Evolutionary conservation across 2,329 filamentous ascomycete genomes (phyloP).

Genomic region (Polytolypa hystricis): DNA sequence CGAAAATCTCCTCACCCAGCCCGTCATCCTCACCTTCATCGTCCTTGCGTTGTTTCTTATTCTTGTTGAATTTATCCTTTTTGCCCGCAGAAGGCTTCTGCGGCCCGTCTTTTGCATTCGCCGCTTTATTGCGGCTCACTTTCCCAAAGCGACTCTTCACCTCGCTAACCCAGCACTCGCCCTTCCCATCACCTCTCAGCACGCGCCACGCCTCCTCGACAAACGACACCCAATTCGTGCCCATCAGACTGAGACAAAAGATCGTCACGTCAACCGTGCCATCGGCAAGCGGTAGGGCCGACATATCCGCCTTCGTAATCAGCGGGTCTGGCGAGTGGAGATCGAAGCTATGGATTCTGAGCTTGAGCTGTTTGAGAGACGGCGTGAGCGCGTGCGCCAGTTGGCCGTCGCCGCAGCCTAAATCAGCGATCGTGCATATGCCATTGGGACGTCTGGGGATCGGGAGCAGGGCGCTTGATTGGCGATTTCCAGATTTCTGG

Average conservation of each 20-base stretch:
- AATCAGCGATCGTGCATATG: slow-evolving; percentile 69
- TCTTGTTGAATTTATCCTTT: slow-evolving; percentile 25
- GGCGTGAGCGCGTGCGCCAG: slow-evolving; percentile 56
- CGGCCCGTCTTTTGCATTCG: slow-evolving; percentile 35
- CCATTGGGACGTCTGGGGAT: slow-evolving; percentile 60
- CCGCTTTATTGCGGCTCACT: slow-evolving; percentile 35
- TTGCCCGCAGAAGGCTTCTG: slow-evolving; percentile 42
- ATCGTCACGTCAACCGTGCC: slow-evolving; percentile 74
- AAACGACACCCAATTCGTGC: slow-evolving; percentile 96
- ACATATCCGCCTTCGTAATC: slow-evolving; percentile 82
- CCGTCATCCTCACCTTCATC: slow-evolving; percentile 42
- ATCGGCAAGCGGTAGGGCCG: slow-evolving; percentile 64
- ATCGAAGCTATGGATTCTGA: slow-evolving; percentile 77
- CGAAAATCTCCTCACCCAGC: slow-evolving; percentile 48
- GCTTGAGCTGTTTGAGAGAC: slow-evolving; percentile 53
- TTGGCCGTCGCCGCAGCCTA: slow-evolving; percentile 86
- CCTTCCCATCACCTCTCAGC: slow-evolving; percentile 67
- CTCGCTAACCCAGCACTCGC: slow-evolving; percentile 93
- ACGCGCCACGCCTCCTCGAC: slow-evolving; percentile 91
- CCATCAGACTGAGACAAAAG: slow-evolving; percentile 96
- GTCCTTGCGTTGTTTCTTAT: slow-evolving; percentile 36
- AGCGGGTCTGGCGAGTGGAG: slow-evolving; percentile 64
- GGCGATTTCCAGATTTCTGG: slow-evolving; percentile 3
- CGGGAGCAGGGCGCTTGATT: slow-evolving; percentile 27
- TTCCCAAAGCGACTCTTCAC: slow-evolving; percentile 86